Percentiles rank a stretch among this genome's conserved stretches.
phyloP scores from a whole-genome alignment of 2,329 filamentous ascomycete genomes.

The Fusarium euwallaceae region DNA sequence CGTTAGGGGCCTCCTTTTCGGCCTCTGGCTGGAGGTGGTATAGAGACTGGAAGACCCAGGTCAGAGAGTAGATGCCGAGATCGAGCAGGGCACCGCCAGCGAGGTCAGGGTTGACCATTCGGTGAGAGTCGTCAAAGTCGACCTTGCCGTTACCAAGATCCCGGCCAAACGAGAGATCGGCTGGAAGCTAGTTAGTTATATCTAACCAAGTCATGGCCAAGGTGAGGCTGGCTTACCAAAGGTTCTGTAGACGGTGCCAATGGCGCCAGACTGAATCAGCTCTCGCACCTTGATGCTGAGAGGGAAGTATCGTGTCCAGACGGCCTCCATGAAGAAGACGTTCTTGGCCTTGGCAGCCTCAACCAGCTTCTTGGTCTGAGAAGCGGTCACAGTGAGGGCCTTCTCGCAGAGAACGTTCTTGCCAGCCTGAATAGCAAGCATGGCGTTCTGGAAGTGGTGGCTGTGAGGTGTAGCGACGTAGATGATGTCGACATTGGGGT shows the following conservation, averaged over 20 bases:
- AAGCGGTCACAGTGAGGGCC: conserved; percentile 86
- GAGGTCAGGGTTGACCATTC: conserved; percentile 86
- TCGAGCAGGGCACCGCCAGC: conserved; percentile 88
- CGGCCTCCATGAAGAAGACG: conserved; percentile 85
- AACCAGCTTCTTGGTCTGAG: conserved; percentile 79
- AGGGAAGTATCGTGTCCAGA: conserved; percentile 92
- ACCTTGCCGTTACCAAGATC: conserved; percentile 69
- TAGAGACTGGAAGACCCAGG: conserved; percentile 90
- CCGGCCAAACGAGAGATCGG: conserved; percentile 72
- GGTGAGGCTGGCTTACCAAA: conserved; percentile 56
- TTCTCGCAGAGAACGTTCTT: conserved; percentile 95
- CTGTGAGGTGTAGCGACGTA: conserved; percentile 93
- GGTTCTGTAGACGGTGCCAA: conserved; percentile 73
- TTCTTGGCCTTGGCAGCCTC: conserved; percentile 80
- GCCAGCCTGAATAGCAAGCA: conserved; percentile 84
- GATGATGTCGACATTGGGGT: conserved; percentile 84
- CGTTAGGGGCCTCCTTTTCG: conserved; percentile 75
- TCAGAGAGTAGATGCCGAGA: conserved; percentile 88
- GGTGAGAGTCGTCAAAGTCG: conserved; percentile 72
- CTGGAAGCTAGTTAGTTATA: conserved; percentile 46
- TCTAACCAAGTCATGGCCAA: neutral
- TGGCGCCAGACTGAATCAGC: conserved; percentile 66
- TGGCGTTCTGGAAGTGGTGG: conserved; percentile 92
- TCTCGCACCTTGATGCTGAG: conserved; percentile 82
- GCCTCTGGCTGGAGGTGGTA: conserved; percentile 82